These are phyloP conservation scores for Dovyalis caffra DNA, from an alignment of 345 rosid species.

Conservation along the genomic window DNA sequence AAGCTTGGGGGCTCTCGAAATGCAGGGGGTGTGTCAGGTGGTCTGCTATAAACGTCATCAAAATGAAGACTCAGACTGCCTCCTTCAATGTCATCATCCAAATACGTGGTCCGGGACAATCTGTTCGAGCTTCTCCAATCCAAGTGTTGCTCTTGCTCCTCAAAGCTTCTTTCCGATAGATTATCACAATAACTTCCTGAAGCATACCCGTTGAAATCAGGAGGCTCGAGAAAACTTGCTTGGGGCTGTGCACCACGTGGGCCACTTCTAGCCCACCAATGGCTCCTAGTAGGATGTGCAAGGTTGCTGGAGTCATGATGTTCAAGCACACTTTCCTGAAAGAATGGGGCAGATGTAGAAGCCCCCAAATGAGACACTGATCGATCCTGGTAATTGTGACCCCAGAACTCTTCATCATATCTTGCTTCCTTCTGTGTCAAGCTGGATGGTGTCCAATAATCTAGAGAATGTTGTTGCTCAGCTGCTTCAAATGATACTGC, in stretches of 20 bases:
- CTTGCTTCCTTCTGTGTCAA: constrained; percentile 33
- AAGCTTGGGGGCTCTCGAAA: constrained; percentile 29
- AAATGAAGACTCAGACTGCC: constrained; percentile 66
- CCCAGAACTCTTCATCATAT: constrained; percentile 33
- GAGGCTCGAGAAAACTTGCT: constrained; percentile 52
- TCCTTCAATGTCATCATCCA: constrained; percentile 59
- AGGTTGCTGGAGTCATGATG: constrained; percentile 45
- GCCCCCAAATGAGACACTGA: constrained; percentile 58
- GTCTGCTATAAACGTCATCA: constrained; percentile 70
- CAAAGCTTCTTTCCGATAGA: constrained; percentile 45
- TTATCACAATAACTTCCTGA: constrained; percentile 27
- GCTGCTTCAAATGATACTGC: constrained; percentile 20
- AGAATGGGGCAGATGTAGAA: constrained; percentile 65
- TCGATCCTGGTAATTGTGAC: constrained; percentile 33
- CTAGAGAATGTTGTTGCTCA: constrained; percentile 33
- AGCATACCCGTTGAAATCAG: constrained; percentile 44
- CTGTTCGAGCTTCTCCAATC: constrained; percentile 37
- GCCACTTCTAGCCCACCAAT: constrained; percentile 83
- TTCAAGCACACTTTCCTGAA: constrained; percentile 64
- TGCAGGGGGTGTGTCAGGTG: constrained; percentile 47
- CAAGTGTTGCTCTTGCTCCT: constrained; percentile 46
- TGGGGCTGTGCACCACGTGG: constrained; percentile 26
- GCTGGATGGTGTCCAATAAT: constrained; percentile 50
- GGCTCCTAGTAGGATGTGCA: constrained; percentile 38
- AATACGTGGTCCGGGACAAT: constrained; percentile 38